Base-by-base conservation (phyloP, 768 basidiomycete species). In the Lentinula raphanica region DNA sequence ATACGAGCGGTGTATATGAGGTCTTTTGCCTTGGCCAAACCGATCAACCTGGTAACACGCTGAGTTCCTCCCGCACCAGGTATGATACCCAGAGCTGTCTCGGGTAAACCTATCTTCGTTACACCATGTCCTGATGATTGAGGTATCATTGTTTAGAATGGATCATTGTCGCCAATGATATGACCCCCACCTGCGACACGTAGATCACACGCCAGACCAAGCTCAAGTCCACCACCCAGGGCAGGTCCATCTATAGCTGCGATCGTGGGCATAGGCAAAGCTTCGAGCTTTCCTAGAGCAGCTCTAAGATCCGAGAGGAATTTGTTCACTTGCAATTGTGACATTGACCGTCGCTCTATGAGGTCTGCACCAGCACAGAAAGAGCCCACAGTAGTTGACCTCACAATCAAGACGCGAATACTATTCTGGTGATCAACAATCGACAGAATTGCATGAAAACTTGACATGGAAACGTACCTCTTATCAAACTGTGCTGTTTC, bases 361-460 rank as follows among this genome's bases (percentile, higher is more conserved):
- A 97, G 83, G 70, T 98, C 94, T 7, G 94, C 94, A 11, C 94
- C 94, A 15, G 94, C 87, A 68, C 94, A 98, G 72, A 97, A 98
- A 2, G 90, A 78, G 23, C 85, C 86, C n/a, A 78, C 63, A 0
- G 85, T 81, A 0, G 90, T 81, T 6, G 94, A 94, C 54, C 87
- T 83, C n/a, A 98, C 69, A 56, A 98, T 85, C 59, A 98, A 80
- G 0, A 88, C 84, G 58, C 93, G 87, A 54, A 87, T 77, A 58
- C 89, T 92, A 61, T 38, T n/a, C 40, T 59, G 32, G 19, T 45
- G 17, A 17, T 31, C 42, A 58, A 54, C 15, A 63, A 35, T 50
- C 17, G n/a, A 57, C 32, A 21, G 15, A 27, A 32, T 38, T 29
- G 21, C 15, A 39, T 21, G 29, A 23, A 39, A 44, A 35, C 3